Base-by-base conservation (phyloP, 352 stramenopile species). In the Aphanomyces invadans region DNA sequence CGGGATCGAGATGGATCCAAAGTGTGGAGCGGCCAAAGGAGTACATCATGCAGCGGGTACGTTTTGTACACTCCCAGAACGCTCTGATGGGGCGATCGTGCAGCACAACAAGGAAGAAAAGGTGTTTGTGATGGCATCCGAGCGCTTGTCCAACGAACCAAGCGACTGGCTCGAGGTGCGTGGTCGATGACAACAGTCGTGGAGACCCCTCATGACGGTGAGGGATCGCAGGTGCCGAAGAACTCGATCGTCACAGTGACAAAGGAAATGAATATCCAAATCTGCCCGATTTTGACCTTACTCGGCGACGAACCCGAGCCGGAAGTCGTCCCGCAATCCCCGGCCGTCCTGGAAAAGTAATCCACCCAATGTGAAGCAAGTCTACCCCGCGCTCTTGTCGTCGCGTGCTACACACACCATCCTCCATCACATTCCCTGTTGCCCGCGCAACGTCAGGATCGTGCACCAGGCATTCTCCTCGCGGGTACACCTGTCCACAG, bases 41-140 rank as follows among this genome's bases (percentile, higher is more conserved):
- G 29, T 70, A 70, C 63, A 65, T 65, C 55, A 70, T 70, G 63
- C 63, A 65, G 29, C 52, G 63, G 1, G 63, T 70, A 70, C n/a
- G n/a, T n/a, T n/a, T n/a, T n/a, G n/a, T n/a, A n/a, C n/a, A n/a
- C n/a, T n/a, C n/a, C n/a, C n/a, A n/a, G n/a, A n/a, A n/a, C n/a
- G n/a, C n/a, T n/a, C n/a, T n/a, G n/a, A n/a, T n/a, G n/a, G n/a
- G n/a, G n/a, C n/a, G n/a, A n/a, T n/a, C n/a, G n/a, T n/a, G n/a
- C n/a, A 70, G 63, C 52, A 63, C 56, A 70, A 70, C 63, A 70
- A 70, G 52, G 56, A 65, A 70, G 63, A 70, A 48, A 63, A 70
- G 44, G 63, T 70, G 32, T 63, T 70, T 39, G 63, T 70, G 21
- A 63, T 70, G 63, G 63, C 63, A 33, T 70, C 63, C 17, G 63